These are phyloP conservation scores for Coleophoma cylindrospora DNA, from an alignment of 2,329 filamentous ascomycete species.

Conservation along the genomic window DNA sequence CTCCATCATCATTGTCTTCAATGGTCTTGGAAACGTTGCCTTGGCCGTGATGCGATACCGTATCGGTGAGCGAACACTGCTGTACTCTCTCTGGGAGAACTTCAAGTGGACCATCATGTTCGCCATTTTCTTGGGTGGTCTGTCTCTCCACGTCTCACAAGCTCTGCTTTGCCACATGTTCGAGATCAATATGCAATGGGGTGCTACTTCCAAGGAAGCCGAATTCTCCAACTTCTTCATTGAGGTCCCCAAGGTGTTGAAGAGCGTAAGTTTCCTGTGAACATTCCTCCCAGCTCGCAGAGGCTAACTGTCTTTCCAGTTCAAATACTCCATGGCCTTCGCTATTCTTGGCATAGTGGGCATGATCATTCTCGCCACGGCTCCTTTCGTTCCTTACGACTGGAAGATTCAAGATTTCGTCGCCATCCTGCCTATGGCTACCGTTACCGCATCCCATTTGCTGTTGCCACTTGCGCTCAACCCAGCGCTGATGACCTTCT, in stretches of 20 bases:
- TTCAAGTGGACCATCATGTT: slow-evolving; percentile 72
- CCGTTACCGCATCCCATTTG: slow-evolving; percentile 64
- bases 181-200: slow-evolving; percentile 82
- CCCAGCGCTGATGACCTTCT: slow-evolving; percentile 76
- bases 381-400: slow-evolving; percentile 56
- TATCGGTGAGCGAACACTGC: slow-evolving; percentile 55
- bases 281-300: slow-evolving; percentile 19
- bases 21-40: slow-evolving; percentile 67
- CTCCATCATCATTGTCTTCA: slow-evolving; percentile 74
- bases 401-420: slow-evolving; percentile 69
- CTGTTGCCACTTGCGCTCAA: slow-evolving; percentile 70
- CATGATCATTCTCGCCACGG: slow-evolving; percentile 62
- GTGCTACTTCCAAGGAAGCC: slow-evolving; percentile 76
- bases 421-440: slow-evolving; percentile 71
- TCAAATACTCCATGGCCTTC: slow-evolving; percentile 69
- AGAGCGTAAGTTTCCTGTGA: slow-evolving; percentile 57
- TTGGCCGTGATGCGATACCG: slow-evolving; percentile 71
- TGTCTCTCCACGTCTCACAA: slow-evolving; percentile 76
- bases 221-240: slow-evolving; percentile 82
- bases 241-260: slow-evolving; percentile 73
- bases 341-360: slow-evolving; percentile 49
- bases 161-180: slow-evolving; percentile 80
- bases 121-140: slow-evolving; percentile 76
- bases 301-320: slow-evolving; percentile 31
- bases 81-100: slow-evolving; percentile 54